Conservation (phyloP, 495 filamentous ascomycete genomes). For the Xylaria nigripes region DNA sequence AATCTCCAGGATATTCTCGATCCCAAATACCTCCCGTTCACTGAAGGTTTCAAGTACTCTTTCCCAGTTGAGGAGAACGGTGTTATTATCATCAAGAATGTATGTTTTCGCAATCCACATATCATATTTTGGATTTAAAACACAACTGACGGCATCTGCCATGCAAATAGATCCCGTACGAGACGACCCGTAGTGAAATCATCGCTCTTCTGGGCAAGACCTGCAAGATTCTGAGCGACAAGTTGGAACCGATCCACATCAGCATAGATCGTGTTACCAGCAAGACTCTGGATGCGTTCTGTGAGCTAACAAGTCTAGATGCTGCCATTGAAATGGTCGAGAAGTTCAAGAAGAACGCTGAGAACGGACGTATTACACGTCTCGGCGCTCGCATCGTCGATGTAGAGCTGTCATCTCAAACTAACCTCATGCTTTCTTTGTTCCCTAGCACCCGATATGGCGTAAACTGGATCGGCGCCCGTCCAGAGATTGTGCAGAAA, state of each 20-base stretch:
- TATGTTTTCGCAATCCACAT: neutral
- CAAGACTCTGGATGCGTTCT: constrained; percentile 70
- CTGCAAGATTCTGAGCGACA: constrained; percentile 48
- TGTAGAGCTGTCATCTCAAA: constrained; percentile 52
- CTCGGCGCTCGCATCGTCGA: constrained; percentile 60
- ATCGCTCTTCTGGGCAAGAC: constrained; percentile 62
- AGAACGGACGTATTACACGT: constrained; percentile 40
- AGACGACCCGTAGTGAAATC: constrained; percentile 57
- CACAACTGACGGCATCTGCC: neutral
- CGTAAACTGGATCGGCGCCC: constrained; percentile 47
- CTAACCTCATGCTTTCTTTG: constrained; percentile 53
- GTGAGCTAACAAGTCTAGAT: constrained; percentile 51
- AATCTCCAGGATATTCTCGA: neutral
- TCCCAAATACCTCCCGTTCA: constrained; percentile 1
- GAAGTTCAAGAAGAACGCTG: constrained; percentile 31
- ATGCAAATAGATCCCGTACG: constrained; percentile 55
- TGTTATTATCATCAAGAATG: constrained; percentile 2
- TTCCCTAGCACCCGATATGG: constrained; percentile 58
- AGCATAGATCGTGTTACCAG: constrained; percentile 73
- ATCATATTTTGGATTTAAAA: neutral
- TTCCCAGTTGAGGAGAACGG: neutral
- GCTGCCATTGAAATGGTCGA: constrained; percentile 50
- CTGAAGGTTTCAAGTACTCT: neutral
- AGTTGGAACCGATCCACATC: constrained; percentile 62
- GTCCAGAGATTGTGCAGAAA: constrained; percentile 36